These are phyloP conservation scores for Styphnolobium japonicum DNA, from an alignment of 306 rosid genomes.

Conservation along the genomic window DNA sequence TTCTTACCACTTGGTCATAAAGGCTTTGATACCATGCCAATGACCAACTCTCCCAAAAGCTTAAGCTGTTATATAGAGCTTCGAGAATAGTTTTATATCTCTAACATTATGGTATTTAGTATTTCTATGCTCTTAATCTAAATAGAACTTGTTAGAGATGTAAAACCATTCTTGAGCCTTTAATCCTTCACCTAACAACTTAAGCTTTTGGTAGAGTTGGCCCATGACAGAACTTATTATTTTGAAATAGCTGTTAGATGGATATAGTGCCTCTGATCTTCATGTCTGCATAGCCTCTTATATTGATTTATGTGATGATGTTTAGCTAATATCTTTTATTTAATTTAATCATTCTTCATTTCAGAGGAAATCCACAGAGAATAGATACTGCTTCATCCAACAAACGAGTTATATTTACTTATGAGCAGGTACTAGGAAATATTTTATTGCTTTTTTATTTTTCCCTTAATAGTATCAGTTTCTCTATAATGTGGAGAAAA, in stretches of 20 bases:
- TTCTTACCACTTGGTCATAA: background rate
- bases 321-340: background rate
- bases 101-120: background rate
- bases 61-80: background rate
- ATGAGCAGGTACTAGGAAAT: slow-evolving; percentile 71
- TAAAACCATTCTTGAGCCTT: background rate
- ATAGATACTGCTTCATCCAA: slow-evolving; percentile 83
- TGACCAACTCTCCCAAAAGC: background rate
- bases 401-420: slow-evolving; percentile 82
- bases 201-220: background rate
- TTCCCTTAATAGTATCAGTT: background rate
- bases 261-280: background rate
- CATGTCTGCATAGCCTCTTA: background rate
- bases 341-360: slow-evolving; percentile 23
- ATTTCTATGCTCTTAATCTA: background rate
- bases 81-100: background rate
- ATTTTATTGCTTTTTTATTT: background rate
- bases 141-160: background rate
- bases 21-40: background rate
- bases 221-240: background rate
- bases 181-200: background rate
- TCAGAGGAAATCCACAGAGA: slow-evolving; percentile 99
- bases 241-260: slow-evolving; percentile 12
- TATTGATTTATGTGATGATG: background rate
- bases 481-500: background rate